Base-by-base conservation (phyloP, 768 basidiomycete species). In the Pleurotus djamor region DNA sequence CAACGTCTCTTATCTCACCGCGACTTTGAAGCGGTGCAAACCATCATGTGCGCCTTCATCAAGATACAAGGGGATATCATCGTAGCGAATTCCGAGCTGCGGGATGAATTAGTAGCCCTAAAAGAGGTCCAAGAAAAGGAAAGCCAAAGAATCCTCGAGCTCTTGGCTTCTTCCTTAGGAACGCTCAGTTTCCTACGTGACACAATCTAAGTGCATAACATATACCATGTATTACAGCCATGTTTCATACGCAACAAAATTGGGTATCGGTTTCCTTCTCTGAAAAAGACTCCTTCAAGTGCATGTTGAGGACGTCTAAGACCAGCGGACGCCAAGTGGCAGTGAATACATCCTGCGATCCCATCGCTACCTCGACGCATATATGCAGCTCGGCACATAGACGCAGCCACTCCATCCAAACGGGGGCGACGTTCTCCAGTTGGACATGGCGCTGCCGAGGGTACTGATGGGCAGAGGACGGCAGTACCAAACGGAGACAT, bases 21-120 rank as follows among this genome's bases (percentile, higher is more conserved):
- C 50, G 97, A 99, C 74, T 98, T 97, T 67, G 97, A 99, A 72
- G 95, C 94, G 10, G 91, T 96, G 3, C 94, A 98, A 71, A 83
- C 95, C 0, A 79, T 96, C 68, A 81, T 94, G 65, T 87, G 80
- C 63, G 89, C 96, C 1, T 94, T 97, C 71, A 74, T 98, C 44
- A 84, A 85, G 14, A 80, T 91, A 54, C 96, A 98, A 68, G 89
- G 88, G 3, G 95, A 98, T 58, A 76, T 87, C 0, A 74, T 98
- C 34, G 78, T 94, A 35, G 80, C 77, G 17, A 92, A 92, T 67
- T 69, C 71, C 2, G 94, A 94, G 70, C 66, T 96, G 60, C 73
- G 74, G 56, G 69, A 67, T 3, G 79, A 79, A 16, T 65, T 99
- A 67, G 78, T 85, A 65, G 75, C 66, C 59, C 69, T 99, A 57